Evolutionary conservation across 2,329 filamentous ascomycete genomes (phyloP).

Genomic region (Botrytis hyacinthi): DNA sequence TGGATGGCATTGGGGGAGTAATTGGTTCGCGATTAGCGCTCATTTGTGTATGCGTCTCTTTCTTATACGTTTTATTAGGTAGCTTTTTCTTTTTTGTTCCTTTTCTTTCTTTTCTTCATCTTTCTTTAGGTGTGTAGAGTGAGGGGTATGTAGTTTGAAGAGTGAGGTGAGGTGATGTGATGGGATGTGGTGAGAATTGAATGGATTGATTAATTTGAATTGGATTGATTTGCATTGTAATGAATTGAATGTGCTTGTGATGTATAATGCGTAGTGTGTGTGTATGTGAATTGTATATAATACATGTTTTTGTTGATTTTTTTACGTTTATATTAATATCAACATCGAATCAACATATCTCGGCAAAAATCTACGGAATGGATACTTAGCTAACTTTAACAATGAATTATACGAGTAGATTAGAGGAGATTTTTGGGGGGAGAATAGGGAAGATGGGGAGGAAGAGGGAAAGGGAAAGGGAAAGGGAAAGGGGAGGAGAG

Average conservation of each 20-base stretch:
- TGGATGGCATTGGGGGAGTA: constrained; percentile 1
- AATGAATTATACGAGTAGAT: background rate
- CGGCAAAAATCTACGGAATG: too few species aligned
- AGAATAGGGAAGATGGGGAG: too few species aligned
- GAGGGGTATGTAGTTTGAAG: background rate
- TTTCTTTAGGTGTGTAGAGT: background rate
- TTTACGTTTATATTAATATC: too few species aligned
- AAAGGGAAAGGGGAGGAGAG: too few species aligned
- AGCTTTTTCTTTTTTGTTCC: background rate
- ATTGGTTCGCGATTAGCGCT: background rate
- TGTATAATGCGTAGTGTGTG: background rate
- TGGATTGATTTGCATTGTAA: background rate
- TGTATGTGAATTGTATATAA: background rate
- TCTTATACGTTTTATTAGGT: background rate
- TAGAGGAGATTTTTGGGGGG: too few species aligned
- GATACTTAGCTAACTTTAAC: rapidly evolving
- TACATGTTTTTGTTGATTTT: too few species aligned
- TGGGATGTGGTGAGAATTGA: background rate
- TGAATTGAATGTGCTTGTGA: background rate
- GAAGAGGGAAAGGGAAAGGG: too few species aligned
- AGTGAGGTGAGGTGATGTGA: too few species aligned
- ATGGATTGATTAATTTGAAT: background rate
- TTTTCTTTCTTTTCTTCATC: background rate
- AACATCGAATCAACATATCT: too few species aligned
- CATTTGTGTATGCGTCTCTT: background rate